Percentiles rank a stretch among this genome's conserved stretches.
These are phyloP conservation scores for Solanum bulbocastanum DNA, from an alignment of 257 asterid genomes.

Conservation along the genomic window DNA sequence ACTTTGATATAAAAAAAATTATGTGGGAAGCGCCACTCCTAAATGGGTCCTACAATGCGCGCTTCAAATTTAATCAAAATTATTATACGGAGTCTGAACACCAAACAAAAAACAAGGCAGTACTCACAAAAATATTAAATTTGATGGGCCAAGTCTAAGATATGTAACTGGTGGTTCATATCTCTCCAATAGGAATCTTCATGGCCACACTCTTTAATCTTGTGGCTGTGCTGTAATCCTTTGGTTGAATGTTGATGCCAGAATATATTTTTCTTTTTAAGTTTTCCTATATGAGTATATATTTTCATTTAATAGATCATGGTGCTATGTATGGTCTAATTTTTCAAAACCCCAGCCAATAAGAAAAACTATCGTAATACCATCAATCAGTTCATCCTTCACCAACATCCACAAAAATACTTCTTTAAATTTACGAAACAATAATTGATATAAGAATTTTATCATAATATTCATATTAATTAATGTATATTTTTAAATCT, in stretches of 20 bases:
- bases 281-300: neutral
- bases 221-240: constrained; percentile 27
- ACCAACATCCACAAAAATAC: neutral
- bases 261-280: neutral
- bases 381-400: neutral
- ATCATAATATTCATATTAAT: too few relatives aligned
- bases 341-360: neutral
- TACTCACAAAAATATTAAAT: neutral
- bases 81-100: too few relatives aligned
- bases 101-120: neutral
- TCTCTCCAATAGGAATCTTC: constrained; percentile 5
- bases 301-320: neutral
- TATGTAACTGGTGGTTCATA: constrained; percentile 30
- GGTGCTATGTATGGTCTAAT: neutral
- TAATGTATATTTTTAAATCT: too few relatives aligned
- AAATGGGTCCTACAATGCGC: too few relatives aligned
- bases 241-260: constrained; percentile 4
- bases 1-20: fast-evolving
- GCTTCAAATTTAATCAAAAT: too few relatives aligned
- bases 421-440: neutral
- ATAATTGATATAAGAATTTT: too few relatives aligned
- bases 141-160: constrained; percentile 22
- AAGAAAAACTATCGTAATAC: neutral
- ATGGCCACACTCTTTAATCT: constrained; percentile 10
- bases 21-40: fast-evolving